Conservation (phyloP, 2,329 filamentous ascomycete genomes). For the Fusarium multiceps region DNA sequence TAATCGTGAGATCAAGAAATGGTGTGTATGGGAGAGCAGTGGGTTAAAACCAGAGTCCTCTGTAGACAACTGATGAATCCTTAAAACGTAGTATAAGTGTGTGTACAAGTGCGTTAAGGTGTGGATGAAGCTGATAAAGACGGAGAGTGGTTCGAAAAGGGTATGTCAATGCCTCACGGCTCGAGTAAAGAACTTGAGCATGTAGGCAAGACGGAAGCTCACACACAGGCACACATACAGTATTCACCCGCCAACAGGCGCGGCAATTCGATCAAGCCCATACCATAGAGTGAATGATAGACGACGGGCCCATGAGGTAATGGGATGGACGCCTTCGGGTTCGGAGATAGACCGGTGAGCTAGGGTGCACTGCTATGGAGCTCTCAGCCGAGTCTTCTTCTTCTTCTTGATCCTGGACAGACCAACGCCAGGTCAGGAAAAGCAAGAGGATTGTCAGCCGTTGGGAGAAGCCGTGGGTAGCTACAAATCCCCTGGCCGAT, state of each 20-base stretch:
- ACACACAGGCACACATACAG: slow-evolving; percentile 16
- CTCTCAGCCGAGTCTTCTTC: slow-evolving; percentile 39
- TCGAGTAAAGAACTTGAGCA: slow-evolving; percentile 22
- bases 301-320: slow-evolving; percentile 16
- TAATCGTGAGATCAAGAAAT: slow-evolving; percentile 33
- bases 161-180: slow-evolving; percentile 41
- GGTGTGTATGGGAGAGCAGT: slow-evolving; percentile 41
- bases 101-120: slow-evolving; percentile 30
- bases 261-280: slow-evolving; percentile 23
- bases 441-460: slow-evolving; percentile 41
- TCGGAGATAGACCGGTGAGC: slow-evolving; percentile 40
- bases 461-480: slow-evolving; percentile 35
- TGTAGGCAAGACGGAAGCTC: slow-evolving; percentile 27
- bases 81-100: slow-evolving; percentile 29
- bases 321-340: slow-evolving; percentile 27
- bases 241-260: slow-evolving; percentile 31
- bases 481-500: slow-evolving; percentile 21
- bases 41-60: slow-evolving; percentile 31
- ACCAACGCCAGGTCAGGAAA: slow-evolving; percentile 38
- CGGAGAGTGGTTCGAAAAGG: slow-evolving; percentile 38
- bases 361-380: slow-evolving; percentile 41
- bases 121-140: slow-evolving; percentile 42
- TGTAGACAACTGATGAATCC: slow-evolving; percentile 39
- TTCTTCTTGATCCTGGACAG: slow-evolving; percentile 41
- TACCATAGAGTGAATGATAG: not conserved